Evolutionary conservation across 805 yeast genomes (phyloP).

Genomic region (Kodamaea kakaduensis): DNA sequence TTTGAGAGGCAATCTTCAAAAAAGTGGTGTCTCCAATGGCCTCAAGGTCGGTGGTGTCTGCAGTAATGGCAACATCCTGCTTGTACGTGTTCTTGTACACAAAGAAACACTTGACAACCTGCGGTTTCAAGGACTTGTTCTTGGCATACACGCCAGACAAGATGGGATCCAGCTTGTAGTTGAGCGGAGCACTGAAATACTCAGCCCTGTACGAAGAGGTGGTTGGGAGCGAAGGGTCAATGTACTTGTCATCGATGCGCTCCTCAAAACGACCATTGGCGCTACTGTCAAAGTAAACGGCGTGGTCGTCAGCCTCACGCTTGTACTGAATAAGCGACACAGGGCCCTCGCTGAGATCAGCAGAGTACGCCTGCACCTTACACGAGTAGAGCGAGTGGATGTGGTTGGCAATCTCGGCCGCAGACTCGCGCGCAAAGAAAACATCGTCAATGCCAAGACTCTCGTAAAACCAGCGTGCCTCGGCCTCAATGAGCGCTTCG

Average conservation of each 20-base stretch:
- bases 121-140: slow-evolving; percentile 35
- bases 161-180: slow-evolving; percentile 43
- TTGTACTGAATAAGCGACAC: slow-evolving; percentile 61
- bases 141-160: slow-evolving; percentile 36
- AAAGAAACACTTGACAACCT: slow-evolving; percentile 68
- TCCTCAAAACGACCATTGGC: slow-evolving; percentile 61
- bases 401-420: slow-evolving; percentile 75
- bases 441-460: slow-evolving; percentile 87
- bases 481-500: slow-evolving; percentile 76
- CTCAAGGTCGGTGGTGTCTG: slow-evolving; percentile 50
- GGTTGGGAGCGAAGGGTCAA: slow-evolving; percentile 48
- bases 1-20: slow-evolving; percentile 68
- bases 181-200: slow-evolving; percentile 66
- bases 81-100: slow-evolving; percentile 62
- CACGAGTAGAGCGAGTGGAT: slow-evolving; percentile 89
- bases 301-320: slow-evolving; percentile 78
- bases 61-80: slow-evolving; percentile 33
- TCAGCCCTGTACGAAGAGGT: slow-evolving; percentile 62
- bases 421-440: slow-evolving; percentile 82
- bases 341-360: slow-evolving; percentile 35
- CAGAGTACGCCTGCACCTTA: slow-evolving; percentile 82
- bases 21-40: slow-evolving; percentile 77
- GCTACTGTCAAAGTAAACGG: slow-evolving; percentile 82
- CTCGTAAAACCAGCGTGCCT: slow-evolving; percentile 86
- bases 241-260: slow-evolving; percentile 75